A percentile compares a stretch with the other conserved stretches of the same genome.
phyloP scores from a whole-genome alignment of 2,329 filamentous ascomycete species.

The Verticillium nubilum region DNA sequence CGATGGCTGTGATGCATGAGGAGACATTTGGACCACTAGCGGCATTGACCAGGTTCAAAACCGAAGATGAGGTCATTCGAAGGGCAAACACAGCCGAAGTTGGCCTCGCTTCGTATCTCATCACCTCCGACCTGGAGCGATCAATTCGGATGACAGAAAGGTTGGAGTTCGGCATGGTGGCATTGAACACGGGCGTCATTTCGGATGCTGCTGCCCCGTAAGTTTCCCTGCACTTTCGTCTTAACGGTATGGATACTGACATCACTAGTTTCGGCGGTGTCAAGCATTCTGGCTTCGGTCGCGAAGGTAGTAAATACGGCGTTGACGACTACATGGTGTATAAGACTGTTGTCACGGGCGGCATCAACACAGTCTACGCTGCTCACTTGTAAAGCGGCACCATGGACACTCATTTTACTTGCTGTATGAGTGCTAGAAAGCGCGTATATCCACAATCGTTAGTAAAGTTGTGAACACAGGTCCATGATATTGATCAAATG shows the following conservation, averaged over 20 bases:
- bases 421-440: no score
- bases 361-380: slow-evolving; percentile 7
- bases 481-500: no score
- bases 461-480: no score
- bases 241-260: neutral
- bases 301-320: slow-evolving; percentile 13
- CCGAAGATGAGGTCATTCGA: slow-evolving; percentile 57
- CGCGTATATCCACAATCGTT: no score
- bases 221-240: slow-evolving; percentile 3
- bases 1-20: slow-evolving; percentile 53
- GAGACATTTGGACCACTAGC: slow-evolving; percentile 63
- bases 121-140: slow-evolving; percentile 63
- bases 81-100: slow-evolving; percentile 55
- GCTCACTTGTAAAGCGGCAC: neutral
- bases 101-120: slow-evolving; percentile 62
- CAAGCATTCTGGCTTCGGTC: slow-evolving; percentile 11
- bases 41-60: slow-evolving; percentile 60
- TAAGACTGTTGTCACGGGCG: slow-evolving; percentile 46
- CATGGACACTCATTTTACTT: no score
- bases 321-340: slow-evolving; percentile 49
- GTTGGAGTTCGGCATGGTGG: slow-evolving; percentile 65
- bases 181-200: slow-evolving; percentile 51
- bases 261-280: slow-evolving; percentile 12
- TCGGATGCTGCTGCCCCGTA: slow-evolving; percentile 19
- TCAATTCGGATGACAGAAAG: slow-evolving; percentile 62